Base-by-base conservation (phyloP, 2,329 filamentous ascomycete genomes). In the Clarireedia monteithiana region DNA sequence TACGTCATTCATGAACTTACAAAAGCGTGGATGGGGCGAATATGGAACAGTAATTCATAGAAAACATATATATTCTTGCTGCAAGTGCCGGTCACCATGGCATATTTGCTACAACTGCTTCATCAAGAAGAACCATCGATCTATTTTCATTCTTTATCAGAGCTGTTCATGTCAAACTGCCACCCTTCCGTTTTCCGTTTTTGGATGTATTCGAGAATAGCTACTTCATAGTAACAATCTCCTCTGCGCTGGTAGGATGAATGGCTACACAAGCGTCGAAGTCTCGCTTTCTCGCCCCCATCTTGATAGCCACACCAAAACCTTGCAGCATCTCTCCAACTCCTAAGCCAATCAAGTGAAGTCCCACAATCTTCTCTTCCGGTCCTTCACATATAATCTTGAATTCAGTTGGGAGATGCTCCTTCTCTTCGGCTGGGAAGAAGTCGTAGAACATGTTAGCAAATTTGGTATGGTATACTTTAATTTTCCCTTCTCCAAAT, bases 211-310 rank as follows among this genome's bases (percentile, higher is more conserved):
- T 7, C 14, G 4, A n/a, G 14, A 2, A 14, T 5, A 6, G 2
- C 39, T 48, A 57, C 26, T 48, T 60, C 59, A 64, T 64, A 2
- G 60, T 63, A 42, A 89, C 86, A 71, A 90, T 68, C 73, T 90
- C 86, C 72, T 90, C 86, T 1, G 86, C 83, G 63, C 84, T 87
- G 12, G 86, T 90, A 20, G 86, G 86, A 72, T 90, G 86, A 64
- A 90, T 90, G 57, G 86, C 85, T 53, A 89, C 83, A 64, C 83
- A 86, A 67, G 76, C 84, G 67, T 90, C 86, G 70, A 90, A 87
- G 70, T 89, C 84, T 63, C 79, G 79, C 81, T 90, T 90, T 54
- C 83, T 89, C 36, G 86, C 86, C 46, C 86, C 86, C 86, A 90
- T 89, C 79, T 88, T 89, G 63, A 90, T 72, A 15, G 86, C 86